Evolutionary conservation across 2,329 filamentous ascomycete genomes (phyloP).

Genomic region (Trichoderma polysporum): DNA sequence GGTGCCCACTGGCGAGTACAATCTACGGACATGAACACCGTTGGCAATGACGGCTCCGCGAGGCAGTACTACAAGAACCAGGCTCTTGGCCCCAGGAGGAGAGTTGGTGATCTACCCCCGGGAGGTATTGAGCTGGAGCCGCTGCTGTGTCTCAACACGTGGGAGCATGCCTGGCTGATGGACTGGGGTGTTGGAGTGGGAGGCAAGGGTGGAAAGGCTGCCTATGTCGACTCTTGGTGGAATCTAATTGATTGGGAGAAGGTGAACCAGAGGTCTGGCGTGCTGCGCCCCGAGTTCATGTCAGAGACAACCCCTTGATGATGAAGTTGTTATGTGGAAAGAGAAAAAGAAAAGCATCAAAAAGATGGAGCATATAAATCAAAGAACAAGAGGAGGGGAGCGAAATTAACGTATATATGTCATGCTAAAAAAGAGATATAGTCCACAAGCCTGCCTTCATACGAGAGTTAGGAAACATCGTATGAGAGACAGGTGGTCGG

Average conservation of each 20-base stretch:
- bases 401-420: slow-evolving; percentile 9
- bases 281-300: slow-evolving; percentile 38
- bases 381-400: background rate
- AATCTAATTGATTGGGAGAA: slow-evolving; percentile 78
- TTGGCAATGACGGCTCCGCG: slow-evolving; percentile 42
- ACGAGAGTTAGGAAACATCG: background rate
- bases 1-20: slow-evolving; percentile 79
- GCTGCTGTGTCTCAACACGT: slow-evolving; percentile 88
- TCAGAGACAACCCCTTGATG: slow-evolving; percentile 23
- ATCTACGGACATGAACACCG: slow-evolving; percentile 67
- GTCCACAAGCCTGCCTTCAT: background rate
- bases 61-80: slow-evolving; percentile 42
- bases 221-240: slow-evolving; percentile 84
- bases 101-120: slow-evolving; percentile 48
- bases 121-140: slow-evolving; percentile 70
- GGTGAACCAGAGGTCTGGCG: slow-evolving; percentile 51
- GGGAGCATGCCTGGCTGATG: slow-evolving; percentile 89
- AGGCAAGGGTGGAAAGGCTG: slow-evolving; percentile 69
- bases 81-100: slow-evolving; percentile 31
- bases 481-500: background rate
- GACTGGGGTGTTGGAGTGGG: slow-evolving; percentile 66
- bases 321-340: background rate
- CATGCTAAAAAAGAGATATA: background rate
- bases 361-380: background rate
- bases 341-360: background rate